phyloP scores from a whole-genome alignment of 495 filamentous ascomycete genomes.

The Penicillium psychrofluorescens region DNA sequence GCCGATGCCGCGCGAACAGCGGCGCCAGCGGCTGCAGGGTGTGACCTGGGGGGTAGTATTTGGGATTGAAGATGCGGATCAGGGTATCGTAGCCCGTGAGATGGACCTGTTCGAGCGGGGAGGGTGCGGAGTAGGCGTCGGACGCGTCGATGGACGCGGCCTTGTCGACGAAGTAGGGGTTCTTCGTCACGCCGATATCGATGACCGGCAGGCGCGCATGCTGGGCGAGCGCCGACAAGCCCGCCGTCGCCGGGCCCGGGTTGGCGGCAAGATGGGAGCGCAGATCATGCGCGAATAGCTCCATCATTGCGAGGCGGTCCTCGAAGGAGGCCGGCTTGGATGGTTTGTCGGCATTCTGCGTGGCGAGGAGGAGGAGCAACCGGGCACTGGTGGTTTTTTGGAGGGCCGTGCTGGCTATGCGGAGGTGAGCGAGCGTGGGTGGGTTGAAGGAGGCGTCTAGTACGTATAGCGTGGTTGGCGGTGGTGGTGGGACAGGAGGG shows the following conservation, averaged over 20 bases:
- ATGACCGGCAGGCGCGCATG: slow-evolving; percentile 33
- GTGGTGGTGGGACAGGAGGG: slow-evolving; percentile 11
- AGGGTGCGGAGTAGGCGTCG: slow-evolving; percentile 37
- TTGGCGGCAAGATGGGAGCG: slow-evolving; percentile 20
- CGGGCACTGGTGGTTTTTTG: slow-evolving; percentile 31
- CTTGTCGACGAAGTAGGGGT: slow-evolving; percentile 84
- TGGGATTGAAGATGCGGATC: slow-evolving; percentile 71
- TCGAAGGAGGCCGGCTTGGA: slow-evolving; percentile 75
- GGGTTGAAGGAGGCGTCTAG: slow-evolving; percentile 97
- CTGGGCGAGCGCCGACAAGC: not conserved
- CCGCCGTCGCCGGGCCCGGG: not conserved
- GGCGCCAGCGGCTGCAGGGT: slow-evolving; percentile 50
- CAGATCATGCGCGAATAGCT: slow-evolving; percentile 64
- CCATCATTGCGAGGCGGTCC: slow-evolving; percentile 82
- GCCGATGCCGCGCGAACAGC: slow-evolving; percentile 61
- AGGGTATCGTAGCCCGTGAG: slow-evolving; percentile 85
- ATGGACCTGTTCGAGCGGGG: slow-evolving; percentile 57
- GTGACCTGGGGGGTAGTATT: slow-evolving; percentile 66
- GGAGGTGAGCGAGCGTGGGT: slow-evolving; percentile 74
- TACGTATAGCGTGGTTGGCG: slow-evolving; percentile 63
- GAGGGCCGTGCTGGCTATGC: slow-evolving; percentile 65
- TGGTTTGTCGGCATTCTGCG: slow-evolving; percentile 91
- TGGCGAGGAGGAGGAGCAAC: slow-evolving; percentile 74
- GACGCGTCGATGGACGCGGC: slow-evolving; percentile 55
- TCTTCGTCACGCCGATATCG: slow-evolving; percentile 76